Evolutionary conservation across 2,329 filamentous ascomycete species (phyloP).

Genomic region (Beauveria asiatica): DNA sequence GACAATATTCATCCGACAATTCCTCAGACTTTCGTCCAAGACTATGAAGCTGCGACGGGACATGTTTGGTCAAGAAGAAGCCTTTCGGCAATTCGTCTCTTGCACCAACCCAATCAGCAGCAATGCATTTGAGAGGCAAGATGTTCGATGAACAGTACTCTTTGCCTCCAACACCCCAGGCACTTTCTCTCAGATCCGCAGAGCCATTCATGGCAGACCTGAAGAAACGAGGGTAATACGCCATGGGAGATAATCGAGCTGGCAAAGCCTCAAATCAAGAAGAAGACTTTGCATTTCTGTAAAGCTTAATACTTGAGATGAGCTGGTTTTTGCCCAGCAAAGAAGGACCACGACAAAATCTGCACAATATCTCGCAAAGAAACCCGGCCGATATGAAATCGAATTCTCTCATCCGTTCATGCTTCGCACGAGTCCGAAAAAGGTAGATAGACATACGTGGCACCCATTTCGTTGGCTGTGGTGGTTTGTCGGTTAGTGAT

Average conservation of each 20-base stretch:
- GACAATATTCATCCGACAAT: constrained; percentile 64
- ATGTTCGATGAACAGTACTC: constrained; percentile 52
- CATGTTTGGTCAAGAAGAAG: not conserved
- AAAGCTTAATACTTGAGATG: not conserved
- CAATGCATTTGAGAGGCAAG: constrained; percentile 74
- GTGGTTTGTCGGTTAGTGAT: constrained; percentile 30
- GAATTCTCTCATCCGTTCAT: constrained; percentile 17
- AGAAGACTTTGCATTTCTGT: not conserved
- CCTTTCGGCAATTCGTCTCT: constrained; percentile 6
- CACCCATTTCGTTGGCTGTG: constrained; percentile 35
- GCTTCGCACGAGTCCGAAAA: constrained; percentile 25
- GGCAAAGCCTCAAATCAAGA: constrained; percentile 33
- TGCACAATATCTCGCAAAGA: constrained; percentile 37
- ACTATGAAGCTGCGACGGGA: constrained; percentile 29
- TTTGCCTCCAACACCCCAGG: constrained; percentile 22
- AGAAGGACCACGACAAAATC: constrained; percentile 71
- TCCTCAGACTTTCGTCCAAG: constrained; percentile 44
- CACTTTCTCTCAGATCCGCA: constrained; percentile 27
- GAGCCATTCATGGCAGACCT: constrained; percentile 35
- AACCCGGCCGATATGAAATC: constrained; percentile 13
- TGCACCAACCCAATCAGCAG: constrained; percentile 30
- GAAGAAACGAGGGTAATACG: constrained; percentile 46
- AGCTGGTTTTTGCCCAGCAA: constrained; percentile 49
- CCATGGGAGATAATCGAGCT: constrained; percentile 61
- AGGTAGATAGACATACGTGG: constrained; percentile 45